Percentiles rank a stretch among this genome's conserved stretches.
phyloP scores from a whole-genome alignment of 805 yeast species.

The Candida tibetensis region DNA sequence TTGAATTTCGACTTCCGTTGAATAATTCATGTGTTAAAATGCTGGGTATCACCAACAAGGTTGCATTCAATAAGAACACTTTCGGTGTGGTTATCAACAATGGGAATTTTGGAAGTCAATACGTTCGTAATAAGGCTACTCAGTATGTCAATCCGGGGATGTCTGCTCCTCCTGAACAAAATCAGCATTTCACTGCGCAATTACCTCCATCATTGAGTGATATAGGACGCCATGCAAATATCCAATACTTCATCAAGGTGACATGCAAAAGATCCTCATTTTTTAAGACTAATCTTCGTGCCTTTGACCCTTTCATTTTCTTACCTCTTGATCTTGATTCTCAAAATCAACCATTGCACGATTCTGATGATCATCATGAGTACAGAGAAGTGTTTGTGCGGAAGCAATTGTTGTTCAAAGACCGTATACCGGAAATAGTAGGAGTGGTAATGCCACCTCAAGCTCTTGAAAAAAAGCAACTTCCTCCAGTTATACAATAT shows the following conservation, averaged over 20 bases:
- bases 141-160: neutral
- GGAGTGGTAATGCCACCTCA: conserved; percentile 30
- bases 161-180: conserved; percentile 1
- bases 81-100: conserved; percentile 31
- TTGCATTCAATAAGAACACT: conserved; percentile 28
- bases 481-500: conserved; percentile 17
- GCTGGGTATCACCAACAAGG: conserved; percentile 32
- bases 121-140: conserved; percentile 1
- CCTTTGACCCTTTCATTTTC: conserved; percentile 50
- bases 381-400: conserved; percentile 45
- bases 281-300: conserved; percentile 46
- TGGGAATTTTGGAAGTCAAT: conserved; percentile 23
- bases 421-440: conserved; percentile 44
- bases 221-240: conserved; percentile 33
- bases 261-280: conserved; percentile 55
- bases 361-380: conserved; percentile 19
- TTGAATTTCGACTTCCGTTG: conserved; percentile 45
- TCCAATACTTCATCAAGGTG: conserved; percentile 57
- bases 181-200: conserved; percentile 27
- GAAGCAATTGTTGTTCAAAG: conserved; percentile 35
- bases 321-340: conserved; percentile 45
- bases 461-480: conserved; percentile 15
- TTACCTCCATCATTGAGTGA: conserved; percentile 36
- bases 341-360: conserved; percentile 19
- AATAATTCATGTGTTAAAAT: conserved; percentile 39